phyloP scores from a whole-genome alignment of 805 yeast genomes.

The Metschnikowia arizonensis region DNA sequence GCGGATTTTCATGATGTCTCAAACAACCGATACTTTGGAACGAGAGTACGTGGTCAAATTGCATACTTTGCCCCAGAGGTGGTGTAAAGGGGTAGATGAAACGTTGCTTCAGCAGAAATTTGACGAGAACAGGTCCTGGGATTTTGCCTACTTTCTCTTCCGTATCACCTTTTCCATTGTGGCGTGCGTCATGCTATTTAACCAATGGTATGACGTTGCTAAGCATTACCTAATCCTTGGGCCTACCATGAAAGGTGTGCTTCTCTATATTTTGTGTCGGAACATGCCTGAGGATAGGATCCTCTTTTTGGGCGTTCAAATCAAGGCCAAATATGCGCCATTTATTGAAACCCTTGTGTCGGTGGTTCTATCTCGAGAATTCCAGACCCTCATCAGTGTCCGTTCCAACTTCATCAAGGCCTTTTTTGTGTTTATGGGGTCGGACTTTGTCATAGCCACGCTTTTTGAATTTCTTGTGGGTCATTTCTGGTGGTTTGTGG shows the following conservation, averaged over 20 bases:
- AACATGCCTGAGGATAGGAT: constrained; percentile 40
- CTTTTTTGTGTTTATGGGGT: constrained; percentile 6
- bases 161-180: constrained; percentile 26
- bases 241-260: constrained; percentile 30
- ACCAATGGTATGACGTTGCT: constrained; percentile 16
- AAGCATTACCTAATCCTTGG: constrained; percentile 30
- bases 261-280: constrained; percentile 47
- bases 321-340: constrained; percentile 44
- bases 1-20: constrained; percentile 18
- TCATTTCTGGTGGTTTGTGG: constrained; percentile 34
- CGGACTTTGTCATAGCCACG: constrained; percentile 15
- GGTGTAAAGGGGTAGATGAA: constrained; percentile 15
- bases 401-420: constrained; percentile 5
- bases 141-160: constrained; percentile 28
- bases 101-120: constrained; percentile 18
- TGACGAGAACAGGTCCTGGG: constrained; percentile 23
- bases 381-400: constrained; percentile 5
- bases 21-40: constrained; percentile 25
- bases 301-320: constrained; percentile 38
- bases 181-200: constrained; percentile 13
- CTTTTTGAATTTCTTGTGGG: constrained; percentile 20
- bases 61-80: constrained; percentile 22
- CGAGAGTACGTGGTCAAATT: constrained; percentile 17
- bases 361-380: constrained; percentile 13
- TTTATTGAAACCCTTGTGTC: constrained; percentile 16